These are phyloP conservation scores for Begonia peltatifolia DNA, from an alignment of 306 rosid species.

Conservation along the genomic window DNA sequence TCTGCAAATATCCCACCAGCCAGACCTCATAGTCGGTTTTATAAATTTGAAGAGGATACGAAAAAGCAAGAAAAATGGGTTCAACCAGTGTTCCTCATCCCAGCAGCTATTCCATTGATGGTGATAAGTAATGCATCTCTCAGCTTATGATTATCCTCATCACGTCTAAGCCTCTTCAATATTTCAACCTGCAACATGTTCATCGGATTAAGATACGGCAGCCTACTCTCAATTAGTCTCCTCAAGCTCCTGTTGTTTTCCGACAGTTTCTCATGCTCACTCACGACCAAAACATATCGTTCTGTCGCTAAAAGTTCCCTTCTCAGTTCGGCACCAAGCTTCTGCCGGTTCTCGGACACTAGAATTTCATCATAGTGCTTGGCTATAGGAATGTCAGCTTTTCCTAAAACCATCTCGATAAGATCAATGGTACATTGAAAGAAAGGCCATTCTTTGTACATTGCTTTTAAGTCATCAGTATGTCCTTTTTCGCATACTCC, in stretches of 20 bases:
- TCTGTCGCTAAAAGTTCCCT: slow-evolving; percentile 55
- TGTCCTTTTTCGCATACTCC: slow-evolving; percentile 74
- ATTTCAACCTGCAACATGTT: slow-evolving; percentile 92
- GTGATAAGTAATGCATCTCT: slow-evolving; percentile 92
- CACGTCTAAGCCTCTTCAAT: slow-evolving; percentile 65
- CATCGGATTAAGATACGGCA: slow-evolving; percentile 80
- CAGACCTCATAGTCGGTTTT: too few species aligned
- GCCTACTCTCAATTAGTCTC: slow-evolving; percentile 82
- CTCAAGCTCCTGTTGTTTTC: slow-evolving; percentile 69
- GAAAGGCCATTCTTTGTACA: slow-evolving; percentile 94
- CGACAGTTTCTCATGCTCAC: slow-evolving; percentile 73
- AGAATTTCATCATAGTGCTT: slow-evolving; percentile 93
- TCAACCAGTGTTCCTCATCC: slow-evolving; percentile 93
- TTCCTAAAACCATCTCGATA: slow-evolving; percentile 88
- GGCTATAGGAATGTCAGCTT: slow-evolving; percentile 77
- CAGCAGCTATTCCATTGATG: slow-evolving; percentile 88
- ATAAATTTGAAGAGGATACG: too few species aligned
- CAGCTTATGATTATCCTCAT: slow-evolving; percentile 52
- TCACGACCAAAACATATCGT: slow-evolving; percentile 49
- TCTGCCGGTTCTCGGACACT: slow-evolving; percentile 53
- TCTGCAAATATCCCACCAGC: too few species aligned
- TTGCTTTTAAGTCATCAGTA: slow-evolving; percentile 62
- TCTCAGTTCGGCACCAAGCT: slow-evolving; percentile 48
- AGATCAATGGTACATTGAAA: slow-evolving; percentile 78
- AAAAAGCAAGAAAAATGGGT: neutral